Base-by-base conservation (phyloP, 768 basidiomycete genomes). In the Phallus indusiatus region DNA sequence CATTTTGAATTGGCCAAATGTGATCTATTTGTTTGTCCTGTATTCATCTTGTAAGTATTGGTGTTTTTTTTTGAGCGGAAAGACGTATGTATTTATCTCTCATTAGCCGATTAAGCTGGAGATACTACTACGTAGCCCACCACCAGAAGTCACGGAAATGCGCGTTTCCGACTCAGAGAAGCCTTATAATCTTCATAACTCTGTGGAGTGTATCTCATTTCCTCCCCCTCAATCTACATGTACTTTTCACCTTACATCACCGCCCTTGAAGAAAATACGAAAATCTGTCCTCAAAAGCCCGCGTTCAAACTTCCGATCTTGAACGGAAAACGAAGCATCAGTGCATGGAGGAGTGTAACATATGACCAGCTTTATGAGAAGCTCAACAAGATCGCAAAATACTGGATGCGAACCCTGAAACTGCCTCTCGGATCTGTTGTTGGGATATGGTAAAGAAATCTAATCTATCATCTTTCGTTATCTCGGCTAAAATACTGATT, bases 301-400 rank as follows among this genome's bases (percentile, higher is more conserved):
- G 50, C 28, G 14, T 51, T 51, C 50, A 51, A 51, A 34, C 16
- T 51, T 20, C 50, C 50, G 28, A 51, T 51, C 5, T 51, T 22
- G 21, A 17, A 51, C 12, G 65, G 28, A 51, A 20, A 78, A 37
- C 72, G 73, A 20, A 71, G 70, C 58, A 70, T 81, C 57, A 71
- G 75, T 28, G 67, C 72, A 47, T 90, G 88, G 88, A 70, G 72
- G 17, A 69, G 80, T 60, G 76, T 89, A 70, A 79, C 83, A 55
- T 90, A 86, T 71, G 64, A 62, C 14, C 78, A 84, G 66, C 89
- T 90, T 72, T 75, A 76, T 60, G 58, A 67, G 17, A 83, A 90
- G 59, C 83, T 90, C 64, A 83, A 86, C 65, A 68, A 72, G 34
- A 81, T 78, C 61, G 86, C 88, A 42, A 77, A 75, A 48, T 76